These are phyloP conservation scores for Peronospora tabacina DNA, from an alignment of 352 stramenopile genomes.

Conservation along the genomic window DNA sequence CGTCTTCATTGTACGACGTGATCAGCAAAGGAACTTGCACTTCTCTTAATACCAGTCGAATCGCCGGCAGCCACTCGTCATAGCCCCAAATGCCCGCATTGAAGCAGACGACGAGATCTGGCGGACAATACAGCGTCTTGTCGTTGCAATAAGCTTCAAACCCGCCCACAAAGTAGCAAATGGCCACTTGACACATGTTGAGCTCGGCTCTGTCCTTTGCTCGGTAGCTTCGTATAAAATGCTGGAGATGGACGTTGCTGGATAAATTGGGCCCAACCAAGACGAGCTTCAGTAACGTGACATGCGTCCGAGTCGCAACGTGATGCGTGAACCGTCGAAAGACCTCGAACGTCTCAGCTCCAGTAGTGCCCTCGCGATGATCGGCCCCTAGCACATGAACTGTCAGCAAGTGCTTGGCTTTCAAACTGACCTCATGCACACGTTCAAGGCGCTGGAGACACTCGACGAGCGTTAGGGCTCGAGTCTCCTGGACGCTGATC, in stretches of 20 bases:
- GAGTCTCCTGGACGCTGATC: slow-evolving; percentile 23
- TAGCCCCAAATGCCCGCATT: slow-evolving; percentile 86
- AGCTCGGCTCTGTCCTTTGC: not conserved
- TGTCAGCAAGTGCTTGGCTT: slow-evolving; percentile 24
- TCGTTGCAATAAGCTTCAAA: slow-evolving; percentile 55
- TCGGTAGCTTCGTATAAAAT: slow-evolving; percentile 21
- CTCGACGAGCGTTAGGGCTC: slow-evolving; percentile 28
- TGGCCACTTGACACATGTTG: slow-evolving; percentile 31
- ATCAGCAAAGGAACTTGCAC: slow-evolving; percentile 57
- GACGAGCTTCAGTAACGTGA: slow-evolving; percentile 44
- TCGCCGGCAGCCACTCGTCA: slow-evolving; percentile 75
- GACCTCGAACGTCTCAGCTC: slow-evolving; percentile 43
- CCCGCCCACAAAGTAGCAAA: slow-evolving; percentile 63
- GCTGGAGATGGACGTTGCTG: slow-evolving; percentile 37
- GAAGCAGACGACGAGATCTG: slow-evolving; percentile 70
- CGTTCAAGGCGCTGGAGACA: slow-evolving; percentile 25
- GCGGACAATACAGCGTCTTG: slow-evolving; percentile 33
- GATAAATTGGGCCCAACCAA: slow-evolving; percentile 72
- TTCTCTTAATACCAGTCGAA: slow-evolving; percentile 51
- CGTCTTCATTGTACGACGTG: slow-evolving; percentile 81
- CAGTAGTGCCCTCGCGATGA: slow-evolving; percentile 63
- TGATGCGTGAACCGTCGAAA: slow-evolving; percentile 47
- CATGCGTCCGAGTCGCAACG: slow-evolving; percentile 27
- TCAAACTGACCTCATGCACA: slow-evolving; percentile 8
- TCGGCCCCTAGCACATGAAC: slow-evolving; percentile 71